Base-by-base conservation (phyloP, 2,329 filamentous ascomycete genomes). In the Orbilia ellipsospora region DNA sequence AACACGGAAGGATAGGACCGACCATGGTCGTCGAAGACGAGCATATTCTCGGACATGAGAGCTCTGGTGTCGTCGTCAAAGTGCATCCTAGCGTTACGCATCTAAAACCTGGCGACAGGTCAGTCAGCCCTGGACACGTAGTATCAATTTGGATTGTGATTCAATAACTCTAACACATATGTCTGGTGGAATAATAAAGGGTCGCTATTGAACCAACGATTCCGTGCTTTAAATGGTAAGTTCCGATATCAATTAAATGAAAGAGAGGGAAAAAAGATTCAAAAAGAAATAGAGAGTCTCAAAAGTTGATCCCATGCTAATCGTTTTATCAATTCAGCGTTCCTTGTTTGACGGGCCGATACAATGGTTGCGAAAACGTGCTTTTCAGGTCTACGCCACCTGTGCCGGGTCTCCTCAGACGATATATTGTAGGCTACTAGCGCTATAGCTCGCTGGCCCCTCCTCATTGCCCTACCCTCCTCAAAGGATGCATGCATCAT, bases 11-110 rank as follows among this genome's bases (percentile, higher is more conserved):
- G 85, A 98, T 98, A 81, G 94, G 94, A 28, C 94, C 94, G 79
- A 72, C 67, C 6, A 97, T 97, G 94, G 90, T 97, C 77, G 94
- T 98, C 56, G 87, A 88, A 79, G 91, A 88, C 80, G 90, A 94
- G 81, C 94, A 97, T 83, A 93, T 97, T 81, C 89, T 98, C 18
- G 94, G 94, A 78, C 94, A 98, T 85, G 94, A 98, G 84, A 95
- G 93, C 50, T 91, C 93, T 2, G 94, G 72, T 2, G 54, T 77
- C 28, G 60, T 77, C 12, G 66, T 70, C 26, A 77, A 77, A 18
- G 90, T 90, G 63, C 92, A 94, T 83, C 88, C 92, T 48, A 92
- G 91, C 28, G 93, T 97, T 73, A 92, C 86, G 31, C 83, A 85
- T 80, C 87, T 97, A 81, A 89, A 93, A 81, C 86, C 91, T 48